Evolutionary conservation across 2,329 filamentous ascomycete genomes (phyloP), one percentile per base, ranked within the genome.

Genomic region (Fusarium sp.): DNA sequence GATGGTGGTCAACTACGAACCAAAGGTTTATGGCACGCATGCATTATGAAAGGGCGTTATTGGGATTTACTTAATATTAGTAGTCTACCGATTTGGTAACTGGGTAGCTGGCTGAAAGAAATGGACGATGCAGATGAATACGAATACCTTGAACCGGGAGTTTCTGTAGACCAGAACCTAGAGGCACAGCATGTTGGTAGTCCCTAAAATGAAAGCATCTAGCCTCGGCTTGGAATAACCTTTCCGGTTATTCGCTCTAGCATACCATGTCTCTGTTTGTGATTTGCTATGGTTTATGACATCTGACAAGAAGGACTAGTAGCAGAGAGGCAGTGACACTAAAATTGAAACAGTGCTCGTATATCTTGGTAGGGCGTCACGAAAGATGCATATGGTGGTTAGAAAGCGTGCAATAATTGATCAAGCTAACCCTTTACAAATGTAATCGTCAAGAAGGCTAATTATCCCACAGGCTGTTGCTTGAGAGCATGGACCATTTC

Each of bases 31-130:
- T 14, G 60, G 42, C 69, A 67, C 65, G 65, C 42, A 73, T 74
- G 65, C 71, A 74, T 74, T 65, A 72, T 49, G 69, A 70, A 69
- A 58, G 61, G 73, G 73, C 73, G 73, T 75, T 75, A 64, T 56
- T 65, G 54, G 65, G 62, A 45, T 45, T 56, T 52, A 57, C 45
- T 49, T 50, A 45, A 58, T 63, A 63, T 58, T 58, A n/a, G 34
- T 37, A n/a, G 30, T 61, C 28, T 37, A 43, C 48, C 42, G 49
- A 30, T 69, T 48, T 37, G 18, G 58, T 46, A 50, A 25, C 45
- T 14, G 37, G 39, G 67, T 41, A 58, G 34, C 26, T 23, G 37
- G 37, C 34, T 44, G 31, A 50, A 21, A 26, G 34, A n/a, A n/a
- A 39, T 45, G 23, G 45, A 18, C 14, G 52, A 37, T 39, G 42